Evolutionary conservation across 495 filamentous ascomycete species (phyloP).

Genomic region (Melanomma pulvis-pyrius): DNA sequence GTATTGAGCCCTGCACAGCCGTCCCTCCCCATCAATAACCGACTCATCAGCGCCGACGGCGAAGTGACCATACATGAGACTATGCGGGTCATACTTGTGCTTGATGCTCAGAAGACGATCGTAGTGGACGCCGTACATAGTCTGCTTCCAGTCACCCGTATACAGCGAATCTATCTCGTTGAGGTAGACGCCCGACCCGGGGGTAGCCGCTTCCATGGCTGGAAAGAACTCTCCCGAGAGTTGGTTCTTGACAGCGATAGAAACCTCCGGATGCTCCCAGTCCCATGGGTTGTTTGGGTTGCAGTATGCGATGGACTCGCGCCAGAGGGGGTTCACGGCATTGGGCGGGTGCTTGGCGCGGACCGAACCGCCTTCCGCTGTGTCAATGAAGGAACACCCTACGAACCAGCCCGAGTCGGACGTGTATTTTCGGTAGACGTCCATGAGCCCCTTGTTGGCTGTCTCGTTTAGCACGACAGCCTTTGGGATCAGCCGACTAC

Average conservation of each 20-base stretch:
- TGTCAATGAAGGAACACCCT: slow-evolving; percentile 43
- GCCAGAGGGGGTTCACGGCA: slow-evolving; percentile 39
- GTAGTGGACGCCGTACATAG: slow-evolving; percentile 36
- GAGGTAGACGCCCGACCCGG: slow-evolving; percentile 48
- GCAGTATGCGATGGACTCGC: background rate
- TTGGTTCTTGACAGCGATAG: background rate
- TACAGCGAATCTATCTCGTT: slow-evolving; percentile 53
- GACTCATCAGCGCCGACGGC: slow-evolving; percentile 33
- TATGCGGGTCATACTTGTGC: slow-evolving; percentile 32
- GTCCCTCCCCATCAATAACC: slow-evolving; percentile 5
- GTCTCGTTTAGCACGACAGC: background rate
- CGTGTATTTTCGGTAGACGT: background rate
- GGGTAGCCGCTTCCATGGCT: slow-evolving; percentile 27
- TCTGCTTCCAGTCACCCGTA: slow-evolving; percentile 18
- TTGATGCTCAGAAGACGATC: slow-evolving; percentile 29
- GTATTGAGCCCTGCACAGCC: slow-evolving; percentile 8
- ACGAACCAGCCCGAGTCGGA: background rate
- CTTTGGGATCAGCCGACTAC: slow-evolving; percentile 61
- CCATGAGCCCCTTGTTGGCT: background rate
- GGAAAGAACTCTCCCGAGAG: slow-evolving; percentile 19
- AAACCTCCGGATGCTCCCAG: background rate
- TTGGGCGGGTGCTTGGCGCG: slow-evolving; percentile 49
- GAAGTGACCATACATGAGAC: slow-evolving; percentile 22
- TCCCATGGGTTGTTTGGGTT: slow-evolving; percentile 1
- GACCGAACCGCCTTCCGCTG: slow-evolving; percentile 20